phyloP scores from a whole-genome alignment of 139 green algal genomes.

The Picochlorum sp. region DNA sequence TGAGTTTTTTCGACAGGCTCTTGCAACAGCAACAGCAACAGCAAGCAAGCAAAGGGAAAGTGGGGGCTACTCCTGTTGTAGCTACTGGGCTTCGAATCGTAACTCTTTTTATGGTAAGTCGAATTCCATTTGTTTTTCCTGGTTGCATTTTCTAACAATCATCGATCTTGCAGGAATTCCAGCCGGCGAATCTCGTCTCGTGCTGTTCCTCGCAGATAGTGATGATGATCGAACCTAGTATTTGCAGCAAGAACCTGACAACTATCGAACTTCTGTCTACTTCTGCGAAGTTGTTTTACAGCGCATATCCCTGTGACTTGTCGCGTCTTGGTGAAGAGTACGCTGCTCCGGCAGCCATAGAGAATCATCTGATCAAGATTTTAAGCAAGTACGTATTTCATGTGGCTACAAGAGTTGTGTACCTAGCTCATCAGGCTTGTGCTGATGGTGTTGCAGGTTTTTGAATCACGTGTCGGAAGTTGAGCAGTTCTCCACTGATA shows the following conservation, averaged over 20 bases:
- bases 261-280: slow-evolving; percentile 17
- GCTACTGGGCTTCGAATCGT: slow-evolving; percentile 1
- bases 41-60: not conserved
- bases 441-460: not conserved
- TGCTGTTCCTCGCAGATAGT: slow-evolving; percentile 22
- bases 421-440: too few species aligned
- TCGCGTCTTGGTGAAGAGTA: not conserved
- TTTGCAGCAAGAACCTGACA: slow-evolving; percentile 10
- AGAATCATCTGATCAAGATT: not conserved
- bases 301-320: not conserved
- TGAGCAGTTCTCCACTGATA: not conserved
- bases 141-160: not conserved
- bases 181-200: slow-evolving; percentile 18
- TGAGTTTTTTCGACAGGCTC: slow-evolving; percentile 72
- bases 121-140: not conserved
- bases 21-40: slow-evolving; percentile 34
- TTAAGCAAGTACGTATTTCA: slow-evolving; percentile 7
- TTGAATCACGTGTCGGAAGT: slow-evolving; percentile 8
- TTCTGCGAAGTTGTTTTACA: slow-evolving; percentile 8
- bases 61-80: slow-evolving; percentile 37
- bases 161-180: slow-evolving; percentile 16
- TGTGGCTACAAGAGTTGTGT: not conserved
- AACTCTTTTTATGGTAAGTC: not conserved
- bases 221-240: slow-evolving; percentile 29
- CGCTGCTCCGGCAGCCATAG: slow-evolving; percentile 1